These are phyloP conservation scores for Echium plantagineum DNA, from an alignment of 257 asterid genomes.

Conservation along the genomic window DNA sequence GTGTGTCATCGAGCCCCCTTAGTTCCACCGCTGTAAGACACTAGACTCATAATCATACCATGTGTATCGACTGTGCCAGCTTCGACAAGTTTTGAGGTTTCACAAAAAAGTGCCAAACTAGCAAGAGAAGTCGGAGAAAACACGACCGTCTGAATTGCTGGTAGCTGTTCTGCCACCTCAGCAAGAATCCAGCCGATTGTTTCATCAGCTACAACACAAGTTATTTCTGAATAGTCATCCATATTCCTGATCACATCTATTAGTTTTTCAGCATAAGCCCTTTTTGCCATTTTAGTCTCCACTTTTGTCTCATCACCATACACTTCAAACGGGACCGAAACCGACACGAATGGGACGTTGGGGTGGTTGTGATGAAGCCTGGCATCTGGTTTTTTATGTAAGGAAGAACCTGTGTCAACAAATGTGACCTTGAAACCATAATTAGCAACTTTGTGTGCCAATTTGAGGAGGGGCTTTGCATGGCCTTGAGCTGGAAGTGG, in stretches of 20 bases:
- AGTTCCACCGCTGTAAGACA: no score
- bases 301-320: conserved; percentile 14
- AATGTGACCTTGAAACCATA: conserved; percentile 37
- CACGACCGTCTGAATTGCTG: conserved; percentile 13
- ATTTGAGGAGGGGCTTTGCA: conserved; percentile 38
- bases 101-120: conserved; percentile 7
- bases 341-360: conserved; percentile 10
- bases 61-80: conserved; percentile 10
- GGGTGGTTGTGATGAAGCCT: background rate
- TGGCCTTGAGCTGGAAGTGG: conserved; percentile 50
- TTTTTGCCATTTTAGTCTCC: conserved; percentile 1
- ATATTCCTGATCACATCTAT: conserved; percentile 10
- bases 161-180: conserved; percentile 10
- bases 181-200: conserved; percentile 24
- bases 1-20: no score
- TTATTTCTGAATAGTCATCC: conserved; percentile 12
- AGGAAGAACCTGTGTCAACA: conserved; percentile 26
- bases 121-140: conserved; percentile 19
- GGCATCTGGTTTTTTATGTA: conserved; percentile 22
- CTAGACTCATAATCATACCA: no score
- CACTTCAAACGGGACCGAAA: conserved; percentile 16
- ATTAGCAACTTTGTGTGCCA: conserved; percentile 23
- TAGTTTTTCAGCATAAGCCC: conserved; percentile 5
- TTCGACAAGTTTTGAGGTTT: conserved; percentile 15
- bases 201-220: conserved; percentile 24